Evolutionary conservation across 345 rosid species (phyloP).

Genomic region (Salix dunnii): DNA sequence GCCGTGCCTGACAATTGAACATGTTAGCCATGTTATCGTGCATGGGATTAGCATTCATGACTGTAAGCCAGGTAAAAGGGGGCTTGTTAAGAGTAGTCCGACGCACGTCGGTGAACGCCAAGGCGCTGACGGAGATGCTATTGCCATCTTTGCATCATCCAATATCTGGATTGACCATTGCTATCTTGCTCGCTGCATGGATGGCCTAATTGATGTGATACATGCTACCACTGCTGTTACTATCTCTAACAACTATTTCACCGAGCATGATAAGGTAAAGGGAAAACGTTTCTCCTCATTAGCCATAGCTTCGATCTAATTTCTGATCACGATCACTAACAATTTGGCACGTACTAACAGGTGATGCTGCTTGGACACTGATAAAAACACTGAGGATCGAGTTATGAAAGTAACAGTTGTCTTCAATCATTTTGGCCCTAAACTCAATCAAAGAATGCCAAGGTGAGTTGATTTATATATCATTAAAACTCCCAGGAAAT

Average conservation of each 20-base stretch:
- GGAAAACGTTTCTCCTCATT: background rate
- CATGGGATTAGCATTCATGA: conserved; percentile 30
- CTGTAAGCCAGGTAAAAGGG: conserved; percentile 17
- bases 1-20: conserved; percentile 22
- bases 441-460: conserved; percentile 27
- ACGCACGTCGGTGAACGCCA: conserved; percentile 17
- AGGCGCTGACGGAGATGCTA: conserved; percentile 24
- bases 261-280: conserved; percentile 18
- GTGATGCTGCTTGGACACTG: conserved; percentile 29
- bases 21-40: conserved; percentile 25
- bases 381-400: conserved; percentile 10
- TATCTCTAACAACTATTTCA: conserved; percentile 27
- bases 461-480: conserved; percentile 2
- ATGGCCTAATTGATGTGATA: conserved; percentile 25
- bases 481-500: background rate
- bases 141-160: conserved; percentile 18
- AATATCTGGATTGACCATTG: conserved; percentile 33
- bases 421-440: conserved; percentile 29
- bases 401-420: conserved; percentile 27
- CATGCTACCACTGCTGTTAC: conserved; percentile 27
- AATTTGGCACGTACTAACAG: background rate
- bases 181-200: conserved; percentile 23
- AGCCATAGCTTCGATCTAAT: background rate
- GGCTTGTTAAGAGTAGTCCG: conserved; percentile 19
- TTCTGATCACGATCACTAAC: background rate